phyloP scores from a whole-genome alignment of 2,329 filamentous ascomycete genomes.

The Beauveria scarabaeidicola region DNA sequence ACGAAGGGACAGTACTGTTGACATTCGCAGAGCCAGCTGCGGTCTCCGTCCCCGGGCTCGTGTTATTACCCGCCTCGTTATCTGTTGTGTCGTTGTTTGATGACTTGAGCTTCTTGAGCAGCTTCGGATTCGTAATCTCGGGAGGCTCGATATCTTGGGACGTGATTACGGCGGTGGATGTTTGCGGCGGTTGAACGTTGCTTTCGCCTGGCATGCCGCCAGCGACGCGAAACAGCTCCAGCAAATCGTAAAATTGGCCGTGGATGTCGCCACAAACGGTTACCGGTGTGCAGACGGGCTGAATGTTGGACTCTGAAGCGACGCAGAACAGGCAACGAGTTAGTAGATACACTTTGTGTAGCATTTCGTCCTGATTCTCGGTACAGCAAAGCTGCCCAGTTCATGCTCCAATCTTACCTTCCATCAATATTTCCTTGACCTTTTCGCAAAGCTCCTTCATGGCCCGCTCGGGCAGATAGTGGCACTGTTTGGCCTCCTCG shows the following conservation, averaged over 20 bases:
- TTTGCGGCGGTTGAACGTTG: slow-evolving; percentile 59
- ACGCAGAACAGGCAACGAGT: neutral
- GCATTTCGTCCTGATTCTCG: neutral
- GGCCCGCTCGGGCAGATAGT: slow-evolving; percentile 87
- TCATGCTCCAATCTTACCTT: slow-evolving; percentile 49
- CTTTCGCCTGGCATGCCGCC: slow-evolving; percentile 91
- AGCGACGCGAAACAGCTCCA: slow-evolving; percentile 93
- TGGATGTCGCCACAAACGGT: slow-evolving; percentile 98
- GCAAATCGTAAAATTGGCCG: slow-evolving; percentile 95
- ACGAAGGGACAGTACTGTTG: slow-evolving; percentile 25
- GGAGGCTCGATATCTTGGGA: slow-evolving; percentile 91
- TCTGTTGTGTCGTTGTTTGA: slow-evolving; percentile 43
- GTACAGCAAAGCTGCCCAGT: neutral
- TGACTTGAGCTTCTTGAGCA: slow-evolving; percentile 71
- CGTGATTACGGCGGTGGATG: slow-evolving; percentile 66
- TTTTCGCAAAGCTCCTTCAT: slow-evolving; percentile 99
- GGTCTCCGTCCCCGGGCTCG: slow-evolving; percentile 20
- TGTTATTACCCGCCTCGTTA: slow-evolving; percentile 37
- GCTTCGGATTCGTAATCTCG: slow-evolving; percentile 78
- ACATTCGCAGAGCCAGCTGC: slow-evolving; percentile 18
- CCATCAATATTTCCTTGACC: slow-evolving; percentile 98
- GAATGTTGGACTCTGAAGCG: slow-evolving; percentile 83
- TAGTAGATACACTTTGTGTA: neutral
- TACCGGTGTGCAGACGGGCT: slow-evolving; percentile 92
- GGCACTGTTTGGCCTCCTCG: slow-evolving; percentile 91